Evolutionary conservation across 1,284 basidiomycete species (phyloP).

Genomic region (Mrakiaceae sp.): DNA sequence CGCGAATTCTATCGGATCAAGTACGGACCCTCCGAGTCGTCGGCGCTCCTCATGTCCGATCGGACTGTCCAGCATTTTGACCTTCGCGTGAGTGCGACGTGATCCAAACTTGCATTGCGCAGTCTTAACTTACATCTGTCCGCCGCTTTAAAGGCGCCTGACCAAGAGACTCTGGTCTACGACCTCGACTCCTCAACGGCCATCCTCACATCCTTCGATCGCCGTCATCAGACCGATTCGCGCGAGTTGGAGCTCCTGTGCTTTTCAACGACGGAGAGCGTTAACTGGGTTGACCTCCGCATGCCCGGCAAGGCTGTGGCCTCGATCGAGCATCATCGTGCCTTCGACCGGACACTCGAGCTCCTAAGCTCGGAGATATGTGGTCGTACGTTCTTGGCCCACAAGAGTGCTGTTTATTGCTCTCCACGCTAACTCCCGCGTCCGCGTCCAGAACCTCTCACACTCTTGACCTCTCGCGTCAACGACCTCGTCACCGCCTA

Average conservation of each 20-base stretch:
- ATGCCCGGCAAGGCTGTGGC: conserved; percentile 11
- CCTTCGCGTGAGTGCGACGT: not conserved
- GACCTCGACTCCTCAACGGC: conserved; percentile 3
- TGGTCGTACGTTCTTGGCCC: not conserved
- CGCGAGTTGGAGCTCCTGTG: conserved; percentile 3
- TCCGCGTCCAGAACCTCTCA: not conserved
- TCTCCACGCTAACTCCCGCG: not conserved
- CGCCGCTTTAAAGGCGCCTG: not conserved
- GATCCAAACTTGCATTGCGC: not conserved
- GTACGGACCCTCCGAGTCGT: not conserved
- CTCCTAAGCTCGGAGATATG: not conserved
- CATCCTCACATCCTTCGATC: conserved; percentile 9
- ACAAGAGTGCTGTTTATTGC: not conserved
- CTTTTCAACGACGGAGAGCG: conserved; percentile 9
- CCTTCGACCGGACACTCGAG: conserved; percentile 7
- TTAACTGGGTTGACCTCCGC: conserved; percentile 10
- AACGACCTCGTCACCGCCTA: conserved; percentile 8
- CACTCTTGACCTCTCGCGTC: conserved; percentile 8
- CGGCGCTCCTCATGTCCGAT: not conserved
- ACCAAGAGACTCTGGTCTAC: not conserved
- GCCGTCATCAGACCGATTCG: not conserved
- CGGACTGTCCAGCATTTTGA: not conserved
- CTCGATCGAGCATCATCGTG: conserved; percentile 10
- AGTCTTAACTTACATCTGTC: not conserved
- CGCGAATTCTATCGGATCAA: conserved; percentile 7